Evolutionary conservation across 495 filamentous ascomycete species (phyloP), one percentile per base, ranked within the genome.

Genomic region (Saxophila tyrrhenica): DNA sequence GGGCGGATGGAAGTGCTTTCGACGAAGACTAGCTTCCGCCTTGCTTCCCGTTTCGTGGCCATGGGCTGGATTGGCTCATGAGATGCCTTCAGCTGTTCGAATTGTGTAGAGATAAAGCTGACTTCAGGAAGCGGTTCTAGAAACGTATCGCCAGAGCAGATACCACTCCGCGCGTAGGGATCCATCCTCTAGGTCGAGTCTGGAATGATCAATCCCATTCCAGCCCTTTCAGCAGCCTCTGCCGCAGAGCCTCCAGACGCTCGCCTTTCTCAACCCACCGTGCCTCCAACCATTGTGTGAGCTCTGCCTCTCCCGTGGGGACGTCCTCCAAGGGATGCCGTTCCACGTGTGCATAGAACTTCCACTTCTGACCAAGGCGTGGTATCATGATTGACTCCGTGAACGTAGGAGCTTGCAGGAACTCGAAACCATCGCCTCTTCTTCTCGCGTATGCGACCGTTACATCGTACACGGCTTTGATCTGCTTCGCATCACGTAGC

Each of bases 391-490:
- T 53, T 7, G 74, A 74, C 51, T 77, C 67, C 72, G 72, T 76
- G 58, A 81, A 79, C 35, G 64, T 67, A 21, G 75, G 75, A 1
- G 74, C 72, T 17, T 64, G 56, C 35, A 74, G 68, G 56, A 78
- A 80, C 39, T 61, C 56, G 48, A 60, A 67, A 16, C 66, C 68
- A 15, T 67, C 44, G 13, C 7, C 17, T n/a, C 66, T 67, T 13
- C 65, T 47, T 16, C 68, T 66, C 24, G 73, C 69, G 63, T 80
- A 81, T 42, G 76, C 76, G 51, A 80, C 70, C 0, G 75, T 78
- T 15, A 79, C 66, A 57, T 81, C 78, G 67, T 80, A 80, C 25
- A 81, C 73, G 16, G 76, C 76, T 57, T 73, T 77, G 39, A 81
- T 67, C 32, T 79, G 76, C 17, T 69, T 66, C 9, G 73, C 67